Conservation (phyloP, 768 basidiomycete genomes). For the Multifurca ochricompacta region DNA sequence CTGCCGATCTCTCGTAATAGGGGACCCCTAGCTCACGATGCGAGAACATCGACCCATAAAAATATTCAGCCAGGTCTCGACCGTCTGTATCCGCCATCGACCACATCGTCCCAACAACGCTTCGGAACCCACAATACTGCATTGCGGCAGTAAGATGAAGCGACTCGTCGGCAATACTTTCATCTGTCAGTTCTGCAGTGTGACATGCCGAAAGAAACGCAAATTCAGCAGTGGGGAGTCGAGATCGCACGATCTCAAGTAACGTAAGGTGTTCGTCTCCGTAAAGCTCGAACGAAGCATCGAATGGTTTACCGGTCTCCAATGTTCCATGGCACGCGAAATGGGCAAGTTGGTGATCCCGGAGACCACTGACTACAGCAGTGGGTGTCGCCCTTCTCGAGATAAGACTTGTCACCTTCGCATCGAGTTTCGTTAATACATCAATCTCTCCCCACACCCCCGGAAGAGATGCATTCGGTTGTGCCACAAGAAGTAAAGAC, state of each 20-base stretch:
- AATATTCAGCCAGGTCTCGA: background rate
- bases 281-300: background rate
- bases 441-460: conserved; percentile 1
- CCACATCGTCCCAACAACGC: too few relatives aligned
- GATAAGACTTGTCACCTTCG: background rate
- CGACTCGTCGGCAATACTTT: conserved; percentile 3
- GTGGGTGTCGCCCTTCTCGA: background rate
- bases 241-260: background rate
- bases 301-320: background rate
- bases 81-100: conserved; percentile 17
- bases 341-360: background rate
- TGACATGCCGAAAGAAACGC: conserved; percentile 12
- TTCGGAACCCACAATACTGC: conserved; percentile 16
- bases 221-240: background rate
- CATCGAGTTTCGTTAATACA: background rate
- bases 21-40: background rate
- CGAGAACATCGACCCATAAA: conserved; percentile 3
- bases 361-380: background rate
- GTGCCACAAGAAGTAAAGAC: background rate
- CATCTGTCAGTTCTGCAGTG: background rate
- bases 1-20: background rate
- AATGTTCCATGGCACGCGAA: conserved; percentile 7
- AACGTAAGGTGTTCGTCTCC: background rate
- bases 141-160: conserved; percentile 17
- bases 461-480: background rate